phyloP scores from a whole-genome alignment of 495 filamentous ascomycete genomes.

The Cetradonia linearis region DNA sequence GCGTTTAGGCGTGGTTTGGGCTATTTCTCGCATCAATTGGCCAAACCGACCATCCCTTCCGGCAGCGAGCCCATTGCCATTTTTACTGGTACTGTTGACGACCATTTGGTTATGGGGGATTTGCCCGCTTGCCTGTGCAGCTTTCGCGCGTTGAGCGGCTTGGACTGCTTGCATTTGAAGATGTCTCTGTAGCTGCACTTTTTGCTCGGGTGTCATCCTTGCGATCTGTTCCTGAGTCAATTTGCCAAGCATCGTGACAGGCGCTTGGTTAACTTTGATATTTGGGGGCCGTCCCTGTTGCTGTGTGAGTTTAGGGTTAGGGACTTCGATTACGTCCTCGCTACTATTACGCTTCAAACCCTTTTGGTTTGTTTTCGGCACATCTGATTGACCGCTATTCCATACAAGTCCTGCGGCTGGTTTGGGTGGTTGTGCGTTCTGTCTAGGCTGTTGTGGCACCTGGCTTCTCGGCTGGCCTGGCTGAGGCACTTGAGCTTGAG shows the following conservation, averaged over 20 bases:
- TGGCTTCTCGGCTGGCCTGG: conserved; percentile 1
- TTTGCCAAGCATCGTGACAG: not conserved
- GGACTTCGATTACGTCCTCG: conserved; percentile 53
- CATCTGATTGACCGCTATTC: conserved; percentile 1
- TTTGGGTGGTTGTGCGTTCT: conserved; percentile 8
- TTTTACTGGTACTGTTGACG: conserved; percentile 19
- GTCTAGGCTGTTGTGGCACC: conserved; percentile 10
- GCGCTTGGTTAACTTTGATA: conserved; percentile 18
- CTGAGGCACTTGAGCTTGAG: conserved; percentile 3
- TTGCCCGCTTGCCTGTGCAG: conserved; percentile 25
- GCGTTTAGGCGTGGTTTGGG: conserved; percentile 28
- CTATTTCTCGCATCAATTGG: conserved; percentile 33
- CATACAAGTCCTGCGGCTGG: not conserved
- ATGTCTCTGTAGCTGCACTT: conserved; percentile 6
- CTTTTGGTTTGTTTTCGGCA: conserved; percentile 14
- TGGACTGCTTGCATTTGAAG: not conserved
- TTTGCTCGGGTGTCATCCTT: conserved; percentile 15
- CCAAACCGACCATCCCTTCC: conserved; percentile 14
- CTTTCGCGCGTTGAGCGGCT: conserved; percentile 24
- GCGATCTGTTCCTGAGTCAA: conserved; percentile 15
- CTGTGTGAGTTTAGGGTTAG: conserved; percentile 33
- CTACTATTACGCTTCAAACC: conserved; percentile 45
- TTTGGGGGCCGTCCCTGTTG: conserved; percentile 19
- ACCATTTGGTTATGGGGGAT: conserved; percentile 30
- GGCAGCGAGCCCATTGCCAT: not conserved